Base-by-base conservation (phyloP, 1,139 yeast species). In the Candida pseudoviswanathii region DNA sequence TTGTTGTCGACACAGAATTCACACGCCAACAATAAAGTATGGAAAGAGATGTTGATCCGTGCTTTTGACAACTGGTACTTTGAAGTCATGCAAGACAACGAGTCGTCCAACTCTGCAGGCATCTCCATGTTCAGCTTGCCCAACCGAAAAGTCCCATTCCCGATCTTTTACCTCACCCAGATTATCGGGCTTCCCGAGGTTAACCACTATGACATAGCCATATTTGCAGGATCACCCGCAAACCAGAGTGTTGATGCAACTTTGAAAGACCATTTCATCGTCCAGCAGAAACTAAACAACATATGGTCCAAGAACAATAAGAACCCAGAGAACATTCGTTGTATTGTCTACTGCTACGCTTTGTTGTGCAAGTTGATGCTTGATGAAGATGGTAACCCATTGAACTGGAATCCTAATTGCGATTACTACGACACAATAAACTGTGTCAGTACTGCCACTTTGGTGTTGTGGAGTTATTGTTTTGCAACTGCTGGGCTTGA, bases 181-280 rank as follows among this genome's bases (percentile, higher is more conserved):
- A 81, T 89, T 22, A 80, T 84, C 32, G 81, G 89, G 59, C 74
- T 75, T 58, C 59, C 76, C 1, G 80, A 88, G 45, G 77, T 87
- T 32, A 83, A 87, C 51, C 90, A 88, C 54, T 84, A 86, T 64
- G 96, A 89, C 64, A 80, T 87, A 50, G 88, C 87, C 48, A 84
- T 87, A 6, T 85, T 75, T 63, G 86, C 92, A 5, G 97, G 97
- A 1, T 87, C 91, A 1, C 94, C 95, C 0, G 83, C 87, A 61
- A 79, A 90, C 57, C 86, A 88, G 84, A 89, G 88, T 63, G 95
- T 88, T 29, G 77, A 75, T 47, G 87, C 90, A 1, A 78, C 82
- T 5, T 64, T 71, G 22, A 71, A 75, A 49, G 94, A 80, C 60
- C 77, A 79, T 56, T 70, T 68, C 52, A 71, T 76, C 32, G 87